Percentiles rank a stretch among this genome's conserved stretches.
phyloP scores from a whole-genome alignment of 768 basidiomycete genomes.

The Boletellus ananiceps region DNA sequence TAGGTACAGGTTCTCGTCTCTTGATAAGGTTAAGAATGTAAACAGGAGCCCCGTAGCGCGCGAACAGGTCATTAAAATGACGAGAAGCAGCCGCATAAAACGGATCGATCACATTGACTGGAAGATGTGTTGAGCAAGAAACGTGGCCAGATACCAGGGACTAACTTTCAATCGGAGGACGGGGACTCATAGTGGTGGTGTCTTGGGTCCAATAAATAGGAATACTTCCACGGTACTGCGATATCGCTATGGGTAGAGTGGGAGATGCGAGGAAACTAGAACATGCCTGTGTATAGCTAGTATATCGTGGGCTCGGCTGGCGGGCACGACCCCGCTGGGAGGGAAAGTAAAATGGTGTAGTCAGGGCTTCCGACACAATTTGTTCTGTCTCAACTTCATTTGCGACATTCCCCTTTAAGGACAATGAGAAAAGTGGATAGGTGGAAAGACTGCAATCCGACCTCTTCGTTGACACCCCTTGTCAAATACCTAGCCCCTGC shows the following conservation, averaged over 20 bases:
- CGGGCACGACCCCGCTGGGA: slow-evolving; percentile 36
- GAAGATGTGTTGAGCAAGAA: slow-evolving; percentile 2
- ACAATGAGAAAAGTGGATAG: not conserved
- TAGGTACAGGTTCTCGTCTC: slow-evolving; percentile 66
- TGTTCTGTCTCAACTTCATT: slow-evolving; percentile 99
- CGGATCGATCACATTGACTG: slow-evolving; percentile 91
- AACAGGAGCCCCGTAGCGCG: slow-evolving; percentile 84
- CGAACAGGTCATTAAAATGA: slow-evolving; percentile 89
- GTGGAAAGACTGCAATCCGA: slow-evolving; percentile 20
- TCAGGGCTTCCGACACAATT: slow-evolving; percentile 86
- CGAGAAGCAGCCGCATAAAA: slow-evolving; percentile 90
- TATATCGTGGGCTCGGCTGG: slow-evolving; percentile 79
- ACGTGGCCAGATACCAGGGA: slow-evolving; percentile 1
- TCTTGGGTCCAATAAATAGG: slow-evolving; percentile 98
- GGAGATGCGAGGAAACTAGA: not conserved
- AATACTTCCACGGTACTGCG: slow-evolving; percentile 89
- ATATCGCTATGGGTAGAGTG: not conserved
- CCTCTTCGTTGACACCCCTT: slow-evolving; percentile 91
- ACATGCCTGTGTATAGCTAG: slow-evolving; percentile 86
- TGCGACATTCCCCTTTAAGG: slow-evolving; percentile 83
- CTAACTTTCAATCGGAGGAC: slow-evolving; percentile 94
- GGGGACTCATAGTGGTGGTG: slow-evolving; percentile 80
- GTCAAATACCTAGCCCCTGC: slow-evolving; percentile 94
- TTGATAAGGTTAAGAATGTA: slow-evolving; percentile 95
- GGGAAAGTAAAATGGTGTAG: slow-evolving; percentile 85